Base-by-base conservation (phyloP, 495 filamentous ascomycete species). In the Arthonia radiata region DNA sequence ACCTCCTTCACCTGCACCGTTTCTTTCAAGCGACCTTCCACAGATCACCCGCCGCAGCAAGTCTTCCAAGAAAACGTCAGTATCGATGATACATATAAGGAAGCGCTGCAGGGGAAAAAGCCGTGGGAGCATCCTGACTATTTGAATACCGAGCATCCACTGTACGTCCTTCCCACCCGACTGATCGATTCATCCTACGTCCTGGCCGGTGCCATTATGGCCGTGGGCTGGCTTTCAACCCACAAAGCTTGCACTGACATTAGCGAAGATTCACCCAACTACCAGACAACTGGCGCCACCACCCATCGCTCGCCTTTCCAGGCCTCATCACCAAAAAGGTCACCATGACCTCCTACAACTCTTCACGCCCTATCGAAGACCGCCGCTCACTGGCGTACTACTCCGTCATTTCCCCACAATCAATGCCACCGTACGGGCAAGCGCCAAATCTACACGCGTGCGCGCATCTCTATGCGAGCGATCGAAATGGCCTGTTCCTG, bases 401-500 rank as follows among this genome's bases (percentile, higher is more conserved):
- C 39, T 49, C 55, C 4, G 45, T 67, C 2, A 48, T 62, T 6
- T 55, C 56, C 18, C 23, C 30, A 1, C 24, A 41, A 5, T 32
- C 39, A 9, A 24, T 24, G 0, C 18, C 34, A 18, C 27, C 31
- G 2, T 43, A 52, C 2, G 24, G 24, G 1, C 19, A 15, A 9
- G 41, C 51, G 12, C 43, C 45, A 24, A 71, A 71, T 31, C 49
- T 64, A 6, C 69, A 74, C 41, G 56, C 67, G 3, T 56, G 57
- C 31, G 58, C 60, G 10, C 71, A 77, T 40, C 60, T 71, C 26
- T 77, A 66, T 44, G 58, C 65, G 2, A 61, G 57, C 15, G 72
- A 79, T 37, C 57, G 65, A 22, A 79, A 79, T 40, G 70, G 67
- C 0, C 42, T 77, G 29, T 50, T 71, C 37, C 33, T 71, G 5